Evolutionary conservation across 2,329 filamentous ascomycete species (phyloP), one percentile per base, ranked within the genome.

Genomic region (Fusarium stilboides): DNA sequence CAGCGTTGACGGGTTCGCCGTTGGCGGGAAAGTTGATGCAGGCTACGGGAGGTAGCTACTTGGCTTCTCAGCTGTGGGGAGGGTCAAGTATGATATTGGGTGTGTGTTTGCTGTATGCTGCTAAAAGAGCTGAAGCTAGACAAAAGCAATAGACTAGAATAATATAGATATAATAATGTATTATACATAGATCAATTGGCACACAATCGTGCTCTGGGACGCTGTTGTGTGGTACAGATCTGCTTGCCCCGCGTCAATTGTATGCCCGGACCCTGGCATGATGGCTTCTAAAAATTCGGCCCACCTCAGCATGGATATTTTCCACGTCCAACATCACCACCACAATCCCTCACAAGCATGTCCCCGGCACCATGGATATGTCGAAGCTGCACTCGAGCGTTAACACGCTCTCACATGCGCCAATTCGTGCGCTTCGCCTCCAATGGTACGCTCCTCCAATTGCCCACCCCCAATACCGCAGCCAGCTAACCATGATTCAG

Each of bases 1-100:
- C 85, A 0, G 83, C 84, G 5, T 75, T 89, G 43, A 86, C 83
- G 1, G 87, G 86, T 0, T 83, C 85, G n/a, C 86, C 86, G 0
- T 80, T 88, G 40, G 85, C 84, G 0, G 86, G 87, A 0, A 84
- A 83, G 6, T 77, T 88, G 51, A 84, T 88, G 37, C 77, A 80
- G 4, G 78, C 78, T 0, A 73, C 73, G 9, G 80, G 74, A 0
- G 86, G 86, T 0, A 73, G 68, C 8, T 88, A 87, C 62, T 62
- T 79, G 8, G 86, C 82, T 1, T 85, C 85, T 2, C 86, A 88
- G 76, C 76, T 78, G 3, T 88, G 86, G 74, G 84, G 84, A 12
- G 86, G 85, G 1, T 69, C 73, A 0, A 79, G 77, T 22, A 59
- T 88, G 71, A 36, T 86, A 7, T 42, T 86, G 1, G 85, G 85